Percentiles rank a stretch among this genome's conserved stretches.
These are phyloP conservation scores for Rhynchosporium graminicola DNA, from an alignment of 2,329 filamentous ascomycete species.

Conservation along the genomic window DNA sequence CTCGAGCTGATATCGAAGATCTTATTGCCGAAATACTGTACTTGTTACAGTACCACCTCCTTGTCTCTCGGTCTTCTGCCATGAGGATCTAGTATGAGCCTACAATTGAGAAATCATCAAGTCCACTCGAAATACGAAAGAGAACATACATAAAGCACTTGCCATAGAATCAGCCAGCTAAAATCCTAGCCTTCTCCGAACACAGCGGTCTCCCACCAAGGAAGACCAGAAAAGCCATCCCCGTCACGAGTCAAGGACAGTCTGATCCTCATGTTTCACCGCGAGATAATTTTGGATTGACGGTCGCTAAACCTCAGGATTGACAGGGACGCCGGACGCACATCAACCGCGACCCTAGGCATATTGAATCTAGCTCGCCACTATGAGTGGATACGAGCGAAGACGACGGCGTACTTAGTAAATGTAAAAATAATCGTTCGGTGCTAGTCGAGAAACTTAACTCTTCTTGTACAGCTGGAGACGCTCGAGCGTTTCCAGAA, in stretches of 20 bases:
- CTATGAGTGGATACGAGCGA: neutral
- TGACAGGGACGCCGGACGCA: neutral
- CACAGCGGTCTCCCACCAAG: neutral
- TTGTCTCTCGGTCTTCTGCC: neutral
- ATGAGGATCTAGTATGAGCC: no score
- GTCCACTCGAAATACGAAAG: neutral
- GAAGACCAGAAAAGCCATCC: neutral
- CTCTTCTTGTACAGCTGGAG: constrained; percentile 1
- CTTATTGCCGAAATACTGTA: no score
- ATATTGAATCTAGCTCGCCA: neutral
- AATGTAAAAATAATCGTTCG: constrained; percentile 14
- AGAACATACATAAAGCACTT: neutral
- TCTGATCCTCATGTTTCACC: constrained; percentile 11
- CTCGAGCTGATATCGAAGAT: no score
- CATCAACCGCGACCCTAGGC: constrained; percentile 5
- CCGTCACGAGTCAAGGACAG: constrained; percentile 6
- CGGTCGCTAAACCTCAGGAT: constrained; percentile 8
- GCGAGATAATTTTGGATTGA: constrained; percentile 2
- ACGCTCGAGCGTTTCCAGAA: constrained; percentile 2
- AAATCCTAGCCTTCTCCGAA: constrained; percentile 10
- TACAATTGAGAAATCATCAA: neutral
- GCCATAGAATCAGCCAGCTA: neutral
- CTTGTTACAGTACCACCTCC: neutral
- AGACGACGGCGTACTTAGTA: neutral
- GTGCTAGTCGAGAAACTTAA: neutral